Evolutionary conservation across 371 early-diverging fungal species (phyloP).

Genomic region (Funneliformis caledonium): DNA sequence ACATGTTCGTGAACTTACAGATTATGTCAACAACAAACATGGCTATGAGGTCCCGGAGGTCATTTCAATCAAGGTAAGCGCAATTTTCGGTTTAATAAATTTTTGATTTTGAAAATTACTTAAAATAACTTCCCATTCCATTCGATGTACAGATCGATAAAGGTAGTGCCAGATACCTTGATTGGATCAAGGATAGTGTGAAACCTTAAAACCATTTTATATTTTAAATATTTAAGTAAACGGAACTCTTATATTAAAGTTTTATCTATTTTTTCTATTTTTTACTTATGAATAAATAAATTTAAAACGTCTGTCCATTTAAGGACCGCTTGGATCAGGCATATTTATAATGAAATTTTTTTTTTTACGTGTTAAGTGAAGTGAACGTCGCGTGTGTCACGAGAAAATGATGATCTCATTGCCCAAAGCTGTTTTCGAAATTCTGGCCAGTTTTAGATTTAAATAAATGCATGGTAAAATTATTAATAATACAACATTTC

Average conservation of each 20-base stretch:
- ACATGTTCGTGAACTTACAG: constrained; percentile 25
- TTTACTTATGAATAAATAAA: too few species aligned
- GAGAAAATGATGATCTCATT: too few species aligned
- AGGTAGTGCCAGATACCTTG: neutral
- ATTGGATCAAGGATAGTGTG: constrained; percentile 28
- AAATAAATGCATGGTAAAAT: neutral
- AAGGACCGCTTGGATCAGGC: too few species aligned
- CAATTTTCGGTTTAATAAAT: too few species aligned
- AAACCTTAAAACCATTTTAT: neutral
- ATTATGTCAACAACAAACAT: constrained; percentile 29
- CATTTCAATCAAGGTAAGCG: constrained; percentile 26
- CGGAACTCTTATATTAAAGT: too few species aligned
- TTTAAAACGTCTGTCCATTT: too few species aligned
- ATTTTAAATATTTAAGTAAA: too few species aligned
- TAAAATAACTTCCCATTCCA: neutral
- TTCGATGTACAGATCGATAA: constrained; percentile 7
- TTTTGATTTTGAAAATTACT: neutral
- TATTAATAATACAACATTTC: neutral
- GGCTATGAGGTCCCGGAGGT: constrained; percentile 23
- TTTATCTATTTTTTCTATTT: too few species aligned
- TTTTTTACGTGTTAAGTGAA: too few species aligned
- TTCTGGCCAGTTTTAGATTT: neutral
- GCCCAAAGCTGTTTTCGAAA: too few species aligned
- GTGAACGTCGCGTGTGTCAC: too few species aligned
- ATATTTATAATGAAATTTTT: too few species aligned